Evolutionary conservation across 371 early-diverging fungal species (phyloP).

Genomic region (Mucor lusitanicus): DNA sequence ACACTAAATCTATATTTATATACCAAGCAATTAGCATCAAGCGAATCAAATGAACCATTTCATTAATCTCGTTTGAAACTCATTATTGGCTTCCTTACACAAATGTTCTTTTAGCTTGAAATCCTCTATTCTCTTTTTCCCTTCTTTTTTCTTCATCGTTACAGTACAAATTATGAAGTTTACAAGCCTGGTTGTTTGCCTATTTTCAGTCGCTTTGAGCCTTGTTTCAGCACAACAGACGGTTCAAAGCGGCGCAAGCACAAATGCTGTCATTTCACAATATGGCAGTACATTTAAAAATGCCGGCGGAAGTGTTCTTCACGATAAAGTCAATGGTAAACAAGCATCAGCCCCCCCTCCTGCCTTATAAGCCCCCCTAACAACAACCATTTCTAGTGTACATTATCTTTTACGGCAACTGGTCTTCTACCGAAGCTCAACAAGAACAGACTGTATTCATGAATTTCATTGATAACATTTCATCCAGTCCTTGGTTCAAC

Average conservation of each 20-base stretch:
- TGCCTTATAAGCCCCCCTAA: background rate
- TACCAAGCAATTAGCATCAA: constrained; percentile 1
- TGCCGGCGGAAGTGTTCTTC: constrained; percentile 43
- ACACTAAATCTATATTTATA: background rate
- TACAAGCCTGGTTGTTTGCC: background rate
- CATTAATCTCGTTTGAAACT: constrained; percentile 14
- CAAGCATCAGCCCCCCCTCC: too few species aligned
- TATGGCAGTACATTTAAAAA: constrained; percentile 38
- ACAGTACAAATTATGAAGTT: constrained; percentile 17
- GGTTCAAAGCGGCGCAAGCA: constrained; percentile 12
- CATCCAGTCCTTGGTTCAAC: constrained; percentile 46
- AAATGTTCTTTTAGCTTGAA: background rate
- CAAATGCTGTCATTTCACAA: constrained; percentile 25
- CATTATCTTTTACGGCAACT: constrained; percentile 56
- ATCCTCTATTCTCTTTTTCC: background rate
- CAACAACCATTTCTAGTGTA: constrained; percentile 28
- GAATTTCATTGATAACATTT: constrained; percentile 49
- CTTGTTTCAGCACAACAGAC: constrained; percentile 18
- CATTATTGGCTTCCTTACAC: background rate
- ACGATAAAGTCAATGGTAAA: constrained; percentile 47
- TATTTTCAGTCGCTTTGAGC: constrained; percentile 4
- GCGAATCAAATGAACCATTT: constrained; percentile 4
- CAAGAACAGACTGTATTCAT: constrained; percentile 44
- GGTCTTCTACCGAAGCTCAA: constrained; percentile 35
- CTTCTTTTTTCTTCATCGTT: background rate